Conservation (phyloP, 2,329 filamentous ascomycete species). For the Colletotrichum cereale region DNA sequence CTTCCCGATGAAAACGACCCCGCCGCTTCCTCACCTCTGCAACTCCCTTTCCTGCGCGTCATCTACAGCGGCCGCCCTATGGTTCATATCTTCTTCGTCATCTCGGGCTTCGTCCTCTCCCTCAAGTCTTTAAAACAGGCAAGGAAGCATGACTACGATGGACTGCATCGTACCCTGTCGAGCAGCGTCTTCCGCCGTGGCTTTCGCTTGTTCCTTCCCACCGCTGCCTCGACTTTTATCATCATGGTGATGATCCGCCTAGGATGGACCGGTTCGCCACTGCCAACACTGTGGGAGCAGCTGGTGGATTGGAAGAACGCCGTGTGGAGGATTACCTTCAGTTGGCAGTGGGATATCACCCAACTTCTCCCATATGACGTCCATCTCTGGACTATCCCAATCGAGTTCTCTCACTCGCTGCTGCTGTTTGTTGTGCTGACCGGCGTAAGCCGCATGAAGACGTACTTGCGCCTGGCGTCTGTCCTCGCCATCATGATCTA, state of each 20-base stretch:
- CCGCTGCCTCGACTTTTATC: constrained; percentile 56
- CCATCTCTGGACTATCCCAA: constrained; percentile 63
- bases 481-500: constrained; percentile 53
- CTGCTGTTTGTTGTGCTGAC: constrained; percentile 57
- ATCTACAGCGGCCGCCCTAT: constrained; percentile 60
- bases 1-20: constrained; percentile 48
- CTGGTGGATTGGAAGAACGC: constrained; percentile 46
- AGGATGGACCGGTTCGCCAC: constrained; percentile 46
- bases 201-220: constrained; percentile 60
- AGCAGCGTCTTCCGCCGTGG: constrained; percentile 62
- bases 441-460: constrained; percentile 50
- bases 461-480: constrained; percentile 48
- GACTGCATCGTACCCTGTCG: constrained; percentile 55
- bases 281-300: constrained; percentile 45
- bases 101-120: constrained; percentile 62
- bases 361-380: constrained; percentile 52
- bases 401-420: constrained; percentile 61
- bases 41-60: constrained; percentile 59
- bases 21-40: constrained; percentile 51
- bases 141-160: constrained; percentile 52
- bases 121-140: constrained; percentile 58
- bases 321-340: constrained; percentile 44
- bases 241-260: constrained; percentile 51
- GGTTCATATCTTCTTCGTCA: constrained; percentile 66
- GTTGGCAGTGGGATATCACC: constrained; percentile 48